Conservation (phyloP, 371 early-diverging fungal species). For the Mortierella sp. region DNA sequence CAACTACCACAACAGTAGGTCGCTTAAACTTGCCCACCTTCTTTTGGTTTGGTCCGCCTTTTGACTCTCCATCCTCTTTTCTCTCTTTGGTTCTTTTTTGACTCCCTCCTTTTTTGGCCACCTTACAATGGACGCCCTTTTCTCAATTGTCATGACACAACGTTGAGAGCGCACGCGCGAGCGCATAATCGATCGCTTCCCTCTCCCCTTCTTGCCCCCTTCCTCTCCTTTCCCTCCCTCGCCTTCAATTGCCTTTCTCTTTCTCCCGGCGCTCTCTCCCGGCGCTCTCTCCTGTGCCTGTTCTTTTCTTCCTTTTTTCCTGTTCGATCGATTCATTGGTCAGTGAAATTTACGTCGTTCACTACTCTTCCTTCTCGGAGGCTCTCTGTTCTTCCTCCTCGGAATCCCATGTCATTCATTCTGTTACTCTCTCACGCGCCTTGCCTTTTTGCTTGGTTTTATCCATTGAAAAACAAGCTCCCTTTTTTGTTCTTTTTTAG, state of each 20-base stretch:
- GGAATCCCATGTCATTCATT: too few species aligned
- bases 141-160: background rate
- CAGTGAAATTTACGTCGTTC: background rate
- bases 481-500: background rate
- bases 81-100: background rate
- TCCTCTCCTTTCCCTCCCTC: background rate
- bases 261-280: too few species aligned
- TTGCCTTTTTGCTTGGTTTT: background rate
- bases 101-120: background rate
- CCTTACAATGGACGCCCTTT: background rate
- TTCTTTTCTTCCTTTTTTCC: too few species aligned
- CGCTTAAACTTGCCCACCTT: background rate
- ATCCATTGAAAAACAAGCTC: background rate
- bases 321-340: background rate
- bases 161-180: conserved; percentile 2
- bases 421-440: background rate
- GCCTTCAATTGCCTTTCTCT: too few species aligned
- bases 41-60: background rate
- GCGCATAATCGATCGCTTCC: background rate
- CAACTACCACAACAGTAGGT: background rate
- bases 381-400: background rate
- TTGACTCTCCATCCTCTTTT: background rate
- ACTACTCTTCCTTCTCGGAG: background rate
- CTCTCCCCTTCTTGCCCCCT: background rate
- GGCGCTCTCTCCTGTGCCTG: background rate